Conservation (phyloP, 495 filamentous ascomycete genomes). For the Daldinia loculata region DNA sequence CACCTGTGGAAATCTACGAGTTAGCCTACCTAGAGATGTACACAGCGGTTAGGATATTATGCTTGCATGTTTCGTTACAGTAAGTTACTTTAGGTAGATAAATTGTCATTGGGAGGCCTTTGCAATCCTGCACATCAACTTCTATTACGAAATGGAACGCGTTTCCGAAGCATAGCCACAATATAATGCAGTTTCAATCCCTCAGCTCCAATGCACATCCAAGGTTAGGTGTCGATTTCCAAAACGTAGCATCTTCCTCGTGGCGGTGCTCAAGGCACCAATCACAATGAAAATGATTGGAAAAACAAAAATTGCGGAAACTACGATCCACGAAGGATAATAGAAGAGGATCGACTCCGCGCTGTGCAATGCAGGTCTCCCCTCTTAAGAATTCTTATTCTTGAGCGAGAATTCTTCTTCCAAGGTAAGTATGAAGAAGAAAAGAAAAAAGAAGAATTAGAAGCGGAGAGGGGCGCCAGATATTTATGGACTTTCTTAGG, state of each 20-base stretch:
- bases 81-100: no score
- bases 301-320: constrained; percentile 46
- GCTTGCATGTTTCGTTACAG: no score
- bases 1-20: not conserved
- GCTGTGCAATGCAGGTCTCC: constrained; percentile 83
- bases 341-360: constrained; percentile 73
- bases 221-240: no score
- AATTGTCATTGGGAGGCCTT: no score
- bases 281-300: constrained; percentile 23
- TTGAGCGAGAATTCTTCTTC: constrained; percentile 69
- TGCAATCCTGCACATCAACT: no score
- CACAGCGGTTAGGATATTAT: no score
- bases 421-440: constrained; percentile 81
- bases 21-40: no score
- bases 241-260: constrained; percentile 14
- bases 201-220: no score
- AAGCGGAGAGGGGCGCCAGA: not conserved
- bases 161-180: no score
- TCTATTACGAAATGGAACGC: no score
- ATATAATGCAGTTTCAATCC: no score
- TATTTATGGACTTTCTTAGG: constrained; percentile 3
- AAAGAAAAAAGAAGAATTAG: constrained; percentile 4
- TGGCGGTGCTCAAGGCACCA: constrained; percentile 25
- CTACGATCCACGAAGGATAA: constrained; percentile 74
- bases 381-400: constrained; percentile 66